phyloP scores from a whole-genome alignment of 2,329 filamentous ascomycete species.

The Alternaria hordeiaustralica region DNA sequence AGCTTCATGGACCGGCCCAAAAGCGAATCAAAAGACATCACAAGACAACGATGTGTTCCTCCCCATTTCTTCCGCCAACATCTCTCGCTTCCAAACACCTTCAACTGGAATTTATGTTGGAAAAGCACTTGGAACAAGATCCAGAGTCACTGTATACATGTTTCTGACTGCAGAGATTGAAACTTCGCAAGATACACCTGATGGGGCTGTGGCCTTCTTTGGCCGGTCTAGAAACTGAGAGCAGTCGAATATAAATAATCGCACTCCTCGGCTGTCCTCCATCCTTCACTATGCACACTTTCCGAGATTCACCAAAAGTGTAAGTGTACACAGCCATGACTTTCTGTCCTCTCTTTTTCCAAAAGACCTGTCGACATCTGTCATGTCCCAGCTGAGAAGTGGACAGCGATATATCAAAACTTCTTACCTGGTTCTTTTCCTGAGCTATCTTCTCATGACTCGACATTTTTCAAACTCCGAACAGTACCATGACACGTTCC shows the following conservation, averaged over 20 bases:
- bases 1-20: neutral
- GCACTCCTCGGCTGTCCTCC: neutral
- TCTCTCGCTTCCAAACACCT: neutral
- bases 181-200: neutral
- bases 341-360: neutral
- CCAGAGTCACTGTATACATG: neutral
- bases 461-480: no score
- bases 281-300: neutral
- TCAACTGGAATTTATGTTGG: fast-evolving
- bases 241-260: neutral
- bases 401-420: neutral
- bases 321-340: fast-evolving
- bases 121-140: neutral
- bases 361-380: fast-evolving
- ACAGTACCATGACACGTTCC: no score
- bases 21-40: neutral
- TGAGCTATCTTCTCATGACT: neutral
- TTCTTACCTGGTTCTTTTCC: neutral
- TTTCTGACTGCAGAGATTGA: neutral
- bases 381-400: neutral
- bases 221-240: neutral
- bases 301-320: neutral
- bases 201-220: neutral
- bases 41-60: neutral
- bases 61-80: neutral